A percentile compares a stretch with the other conserved stretches of the same genome.
phyloP scores from a whole-genome alignment of 2,329 filamentous ascomycete genomes.

The Penicillium sp. region DNA sequence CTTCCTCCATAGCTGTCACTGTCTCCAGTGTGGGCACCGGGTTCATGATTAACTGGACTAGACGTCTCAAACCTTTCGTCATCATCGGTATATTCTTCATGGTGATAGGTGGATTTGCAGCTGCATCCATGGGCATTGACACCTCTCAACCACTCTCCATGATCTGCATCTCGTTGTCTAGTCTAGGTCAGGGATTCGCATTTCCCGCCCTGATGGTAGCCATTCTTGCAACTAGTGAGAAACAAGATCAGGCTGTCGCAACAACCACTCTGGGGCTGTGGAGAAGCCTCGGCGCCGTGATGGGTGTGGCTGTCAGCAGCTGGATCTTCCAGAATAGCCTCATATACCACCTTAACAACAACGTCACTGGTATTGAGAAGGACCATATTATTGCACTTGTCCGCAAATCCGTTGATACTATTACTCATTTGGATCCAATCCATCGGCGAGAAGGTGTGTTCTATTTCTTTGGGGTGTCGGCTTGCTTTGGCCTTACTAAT shows the following conservation, averaged over 20 bases:
- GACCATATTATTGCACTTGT: slow-evolving; percentile 52
- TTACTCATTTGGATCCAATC: slow-evolving; percentile 46
- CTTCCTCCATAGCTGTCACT: slow-evolving; percentile 60
- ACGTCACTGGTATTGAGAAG: slow-evolving; percentile 62
- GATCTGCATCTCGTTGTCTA: slow-evolving; percentile 56
- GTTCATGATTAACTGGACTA: slow-evolving; percentile 61
- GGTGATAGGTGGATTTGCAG: slow-evolving; percentile 52
- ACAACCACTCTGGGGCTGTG: slow-evolving; percentile 71
- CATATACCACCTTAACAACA: slow-evolving; percentile 56
- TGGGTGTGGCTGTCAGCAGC: slow-evolving; percentile 71
- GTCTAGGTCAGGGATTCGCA: slow-evolving; percentile 62
- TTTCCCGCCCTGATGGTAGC: slow-evolving; percentile 66
- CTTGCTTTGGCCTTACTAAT: slow-evolving; percentile 17
- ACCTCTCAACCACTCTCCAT: slow-evolving; percentile 57
- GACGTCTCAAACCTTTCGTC: slow-evolving; percentile 61
- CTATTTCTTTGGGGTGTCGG: not conserved
- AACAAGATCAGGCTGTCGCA: slow-evolving; percentile 65
- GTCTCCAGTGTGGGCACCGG: slow-evolving; percentile 58
- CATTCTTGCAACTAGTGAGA: slow-evolving; percentile 59
- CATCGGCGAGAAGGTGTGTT: slow-evolving; percentile 50
- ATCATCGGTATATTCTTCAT: slow-evolving; percentile 52
- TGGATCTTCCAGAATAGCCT: slow-evolving; percentile 73
- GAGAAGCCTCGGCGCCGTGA: slow-evolving; percentile 68
- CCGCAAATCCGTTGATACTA: slow-evolving; percentile 52
- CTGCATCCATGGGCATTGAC: slow-evolving; percentile 52